Base-by-base conservation (phyloP, 2,329 filamentous ascomycete species). In the Cladophialophora chaetospira region DNA sequence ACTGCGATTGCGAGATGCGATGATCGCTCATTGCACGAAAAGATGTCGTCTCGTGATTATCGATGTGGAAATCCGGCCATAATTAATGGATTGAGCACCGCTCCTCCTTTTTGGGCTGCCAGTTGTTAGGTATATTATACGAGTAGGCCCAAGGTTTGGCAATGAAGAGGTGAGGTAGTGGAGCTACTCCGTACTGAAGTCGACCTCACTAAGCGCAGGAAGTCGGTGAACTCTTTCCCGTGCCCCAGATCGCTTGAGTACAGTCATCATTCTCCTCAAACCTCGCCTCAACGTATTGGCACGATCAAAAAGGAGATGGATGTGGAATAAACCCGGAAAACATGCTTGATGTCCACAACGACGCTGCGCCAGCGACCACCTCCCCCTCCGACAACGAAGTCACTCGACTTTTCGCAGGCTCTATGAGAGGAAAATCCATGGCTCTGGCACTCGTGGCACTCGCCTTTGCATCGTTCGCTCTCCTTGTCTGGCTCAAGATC, bases 401-500 rank as follows among this genome's bases (percentile, higher is more conserved):
- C 17, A 40, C 36, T 19, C 36, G 23, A 5, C 36, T 40, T 19
- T 19, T 19, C 4, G 15, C 15, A 40, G 15, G 9, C 15, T 10
- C 23, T 40, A 9, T 21, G 8, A 9, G 15, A 17, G 15, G 17
- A 40, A 15, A 40, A 21, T 40, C 23, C n/a, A 19, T 40, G 36
- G 5, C 17, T 23, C 26, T 55, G 6, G 19, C 43, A 33, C 3
- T 60, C 10, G 17, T 57, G 11, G 15, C 57, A 8, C 19, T 58
- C 3, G 28, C 48, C 2, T 29, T 59, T 11, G 19, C 31, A n/a
- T 51, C 48, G 26, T 9, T 63, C 4, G 33, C 59, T 19, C 38
- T n/a, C n/a, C n/a, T n/a, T n/a, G n/a, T 64, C 17, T 63, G 55
- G 55, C 36, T 48, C 29, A 61, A 53, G 33, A 23, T 63, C 43